These are phyloP conservation scores for Pleomassaria siparia DNA, from an alignment of 2,329 filamentous ascomycete species.

Conservation along the genomic window DNA sequence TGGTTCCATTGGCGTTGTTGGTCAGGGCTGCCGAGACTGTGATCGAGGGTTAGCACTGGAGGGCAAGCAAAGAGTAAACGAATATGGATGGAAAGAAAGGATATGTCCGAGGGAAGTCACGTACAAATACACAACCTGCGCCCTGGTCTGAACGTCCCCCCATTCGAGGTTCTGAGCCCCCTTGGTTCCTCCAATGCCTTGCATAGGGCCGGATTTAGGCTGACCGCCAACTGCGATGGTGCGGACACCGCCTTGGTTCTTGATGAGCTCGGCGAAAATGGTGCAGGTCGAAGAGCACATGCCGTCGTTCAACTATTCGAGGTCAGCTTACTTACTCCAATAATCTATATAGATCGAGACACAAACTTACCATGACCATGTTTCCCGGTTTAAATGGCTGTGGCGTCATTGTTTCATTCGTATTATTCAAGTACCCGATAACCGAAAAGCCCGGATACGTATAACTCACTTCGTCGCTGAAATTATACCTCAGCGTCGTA, in stretches of 20 bases:
- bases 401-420: constrained; percentile 30
- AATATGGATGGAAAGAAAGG: not conserved
- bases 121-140: constrained; percentile 34
- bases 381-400: constrained; percentile 43
- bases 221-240: constrained; percentile 48
- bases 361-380: constrained; percentile 39
- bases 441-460: constrained; percentile 32
- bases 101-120: not conserved
- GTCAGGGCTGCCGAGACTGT: constrained; percentile 30
- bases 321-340: constrained; percentile 3
- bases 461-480: constrained; percentile 32
- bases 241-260: constrained; percentile 47
- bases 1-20: constrained; percentile 33
- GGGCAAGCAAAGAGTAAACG: too few relatives aligned
- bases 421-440: constrained; percentile 33
- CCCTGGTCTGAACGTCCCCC: constrained; percentile 35
- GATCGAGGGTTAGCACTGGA: too few relatives aligned
- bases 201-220: constrained; percentile 45
- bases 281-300: constrained; percentile 52
- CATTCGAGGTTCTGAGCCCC: constrained; percentile 43
- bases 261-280: constrained; percentile 49
- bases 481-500: constrained; percentile 40
- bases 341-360: not conserved
- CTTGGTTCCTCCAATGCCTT: constrained; percentile 49
- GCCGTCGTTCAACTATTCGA: constrained; percentile 42